A percentile compares a stretch with the other conserved stretches of the same genome.
These are phyloP conservation scores for Erigeron canadensis DNA, from an alignment of 129 eudicot species.

Conservation along the genomic window DNA sequence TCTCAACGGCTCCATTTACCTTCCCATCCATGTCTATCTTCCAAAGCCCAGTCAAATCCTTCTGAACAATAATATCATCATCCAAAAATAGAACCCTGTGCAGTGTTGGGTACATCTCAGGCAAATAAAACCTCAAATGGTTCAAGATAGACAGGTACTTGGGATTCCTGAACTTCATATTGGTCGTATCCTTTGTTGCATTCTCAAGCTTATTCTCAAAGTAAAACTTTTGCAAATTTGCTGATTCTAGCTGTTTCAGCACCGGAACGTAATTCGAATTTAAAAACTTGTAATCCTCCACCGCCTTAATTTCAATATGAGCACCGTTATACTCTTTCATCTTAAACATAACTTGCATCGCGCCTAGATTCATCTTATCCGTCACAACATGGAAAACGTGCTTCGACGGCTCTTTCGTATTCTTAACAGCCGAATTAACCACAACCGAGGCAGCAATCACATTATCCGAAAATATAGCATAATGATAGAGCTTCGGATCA, in stretches of 20 bases:
- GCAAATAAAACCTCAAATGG: slow-evolving; percentile 84
- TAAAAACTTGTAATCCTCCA: slow-evolving; percentile 82
- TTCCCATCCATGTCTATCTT: slow-evolving; percentile 94
- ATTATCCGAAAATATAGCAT: slow-evolving; percentile 88
- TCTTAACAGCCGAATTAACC: slow-evolving; percentile 89
- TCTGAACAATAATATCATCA: slow-evolving; percentile 90
- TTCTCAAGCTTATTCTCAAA: slow-evolving; percentile 88
- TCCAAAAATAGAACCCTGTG: slow-evolving; percentile 89
- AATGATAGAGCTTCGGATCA: slow-evolving; percentile 87
- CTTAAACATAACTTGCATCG: slow-evolving; percentile 97
- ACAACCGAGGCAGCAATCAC: slow-evolving; percentile 95
- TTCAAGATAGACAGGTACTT: slow-evolving; percentile 85
- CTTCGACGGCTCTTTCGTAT: slow-evolving; percentile 79
- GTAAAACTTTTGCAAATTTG: slow-evolving; percentile 76
- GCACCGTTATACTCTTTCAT: slow-evolving; percentile 89
- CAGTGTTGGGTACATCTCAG: slow-evolving; percentile 88
- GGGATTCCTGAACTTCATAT: slow-evolving; percentile 93
- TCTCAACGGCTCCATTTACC: slow-evolving; percentile 93
- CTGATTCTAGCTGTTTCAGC: slow-evolving; percentile 73
- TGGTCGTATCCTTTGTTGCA: slow-evolving; percentile 88
- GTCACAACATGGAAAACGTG: slow-evolving; percentile 95
- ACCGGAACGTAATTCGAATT: slow-evolving; percentile 92
- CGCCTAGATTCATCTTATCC: slow-evolving; percentile 95
- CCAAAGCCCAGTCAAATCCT: slow-evolving; percentile 92
- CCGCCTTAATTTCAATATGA: slow-evolving; percentile 88